phyloP scores from a whole-genome alignment of 257 asterid species.

The Phtheirospermum japonicum region DNA sequence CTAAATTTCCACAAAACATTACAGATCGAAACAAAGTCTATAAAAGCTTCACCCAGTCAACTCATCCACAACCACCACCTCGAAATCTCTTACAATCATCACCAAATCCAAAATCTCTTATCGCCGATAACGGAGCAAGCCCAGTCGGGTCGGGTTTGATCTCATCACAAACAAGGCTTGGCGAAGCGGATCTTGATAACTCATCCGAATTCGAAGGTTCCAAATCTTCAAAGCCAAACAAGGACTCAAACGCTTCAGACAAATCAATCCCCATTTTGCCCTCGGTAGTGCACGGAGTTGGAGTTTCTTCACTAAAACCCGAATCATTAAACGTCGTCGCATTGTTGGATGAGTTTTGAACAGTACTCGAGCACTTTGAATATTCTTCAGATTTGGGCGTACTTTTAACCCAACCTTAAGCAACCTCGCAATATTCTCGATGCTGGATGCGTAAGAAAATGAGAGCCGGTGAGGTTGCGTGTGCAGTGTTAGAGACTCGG shows the following conservation, averaged over 20 bases:
- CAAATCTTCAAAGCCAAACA: conserved; percentile 52
- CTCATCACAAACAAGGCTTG: conserved; percentile 43
- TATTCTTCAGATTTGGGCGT: conserved; percentile 32
- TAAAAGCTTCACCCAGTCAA: too few species aligned
- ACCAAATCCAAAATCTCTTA: too few species aligned
- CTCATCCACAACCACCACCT: too few species aligned
- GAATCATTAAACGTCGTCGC: too few species aligned
- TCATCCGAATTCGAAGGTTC: conserved; percentile 48
- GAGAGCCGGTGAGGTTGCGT: too few species aligned
- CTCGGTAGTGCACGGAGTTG: too few species aligned
- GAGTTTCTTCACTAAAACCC: conserved; percentile 15
- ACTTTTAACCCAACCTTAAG: conserved; percentile 61
- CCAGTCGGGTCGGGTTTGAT: conserved; percentile 38
- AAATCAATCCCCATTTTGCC: conserved; percentile 40
- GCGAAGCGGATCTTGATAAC: conserved; percentile 48
- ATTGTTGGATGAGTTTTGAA: conserved; percentile 37
- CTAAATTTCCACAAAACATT: too few species aligned
- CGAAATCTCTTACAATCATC: too few species aligned
- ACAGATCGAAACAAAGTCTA: too few species aligned
- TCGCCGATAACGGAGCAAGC: conserved; percentile 44
- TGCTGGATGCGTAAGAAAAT: conserved; percentile 81
- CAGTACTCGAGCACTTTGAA: conserved; percentile 34
- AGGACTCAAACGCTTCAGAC: conserved; percentile 51
- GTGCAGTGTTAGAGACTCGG: background rate
- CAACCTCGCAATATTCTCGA: conserved; percentile 74